Conservation (phyloP, 257 asterid genomes). For the Apocynum venetum region DNA sequence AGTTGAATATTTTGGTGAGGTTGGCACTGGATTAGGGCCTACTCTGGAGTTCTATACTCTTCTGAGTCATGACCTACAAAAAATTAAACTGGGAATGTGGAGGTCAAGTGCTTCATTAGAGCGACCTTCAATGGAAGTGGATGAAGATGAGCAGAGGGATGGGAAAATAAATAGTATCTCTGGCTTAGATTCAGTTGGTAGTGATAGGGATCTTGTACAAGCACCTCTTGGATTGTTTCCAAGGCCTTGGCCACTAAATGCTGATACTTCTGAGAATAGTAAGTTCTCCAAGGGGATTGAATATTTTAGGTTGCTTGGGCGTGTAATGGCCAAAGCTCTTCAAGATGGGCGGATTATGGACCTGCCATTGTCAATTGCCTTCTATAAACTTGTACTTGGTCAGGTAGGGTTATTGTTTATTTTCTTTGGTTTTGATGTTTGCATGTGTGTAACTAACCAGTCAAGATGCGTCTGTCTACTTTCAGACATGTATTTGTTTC, state of each 20-base stretch:
- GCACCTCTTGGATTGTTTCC: constrained; percentile 95
- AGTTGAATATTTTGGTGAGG: constrained; percentile 99
- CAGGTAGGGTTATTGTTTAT: constrained; percentile 45
- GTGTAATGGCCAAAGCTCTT: constrained; percentile 97
- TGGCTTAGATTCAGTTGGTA: constrained; percentile 20
- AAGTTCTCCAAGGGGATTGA: constrained; percentile 65
- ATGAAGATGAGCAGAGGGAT: constrained; percentile 30
- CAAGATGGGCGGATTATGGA: constrained; percentile 99
- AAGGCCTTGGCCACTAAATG: constrained; percentile 76
- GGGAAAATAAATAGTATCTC: constrained; percentile 19
- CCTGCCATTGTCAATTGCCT: constrained; percentile 78
- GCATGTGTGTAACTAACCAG: no score
- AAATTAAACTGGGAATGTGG: constrained; percentile 87
- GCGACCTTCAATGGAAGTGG: constrained; percentile 54
- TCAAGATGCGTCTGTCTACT: neutral
- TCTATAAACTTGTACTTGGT: constrained; percentile 80
- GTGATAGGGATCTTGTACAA: constrained; percentile 53
- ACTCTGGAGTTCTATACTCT: constrained; percentile 96
- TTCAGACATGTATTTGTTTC: neutral
- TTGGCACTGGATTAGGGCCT: constrained; percentile 98
- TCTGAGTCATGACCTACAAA: constrained; percentile 90
- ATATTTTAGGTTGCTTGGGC: constrained; percentile 79
- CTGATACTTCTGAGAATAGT: constrained; percentile 59
- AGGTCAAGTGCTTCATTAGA: constrained; percentile 44
- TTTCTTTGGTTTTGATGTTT: neutral